Evolutionary conservation across 2,329 filamentous ascomycete genomes (phyloP).

Genomic region (Penicillium palitans): DNA sequence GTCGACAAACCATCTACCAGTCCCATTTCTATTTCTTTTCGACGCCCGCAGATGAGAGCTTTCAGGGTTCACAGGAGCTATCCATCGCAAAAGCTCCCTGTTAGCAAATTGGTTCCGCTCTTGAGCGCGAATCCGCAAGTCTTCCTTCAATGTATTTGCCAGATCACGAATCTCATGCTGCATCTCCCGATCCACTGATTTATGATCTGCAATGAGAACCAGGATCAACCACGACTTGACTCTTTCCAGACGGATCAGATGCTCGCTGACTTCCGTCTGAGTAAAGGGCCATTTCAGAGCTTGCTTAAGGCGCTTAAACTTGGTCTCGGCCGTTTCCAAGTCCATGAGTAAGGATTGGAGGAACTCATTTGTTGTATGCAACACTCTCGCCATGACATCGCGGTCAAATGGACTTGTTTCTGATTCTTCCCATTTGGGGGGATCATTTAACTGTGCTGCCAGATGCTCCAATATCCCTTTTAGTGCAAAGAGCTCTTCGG

Average conservation of each 20-base stretch:
- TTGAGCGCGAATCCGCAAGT: conserved; percentile 15
- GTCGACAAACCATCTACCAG: conserved; percentile 22
- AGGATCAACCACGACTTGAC: conserved; percentile 27
- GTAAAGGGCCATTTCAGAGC: conserved; percentile 24
- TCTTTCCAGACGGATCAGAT: conserved; percentile 19
- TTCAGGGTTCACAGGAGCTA: conserved; percentile 21
- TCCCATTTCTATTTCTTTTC: conserved; percentile 8
- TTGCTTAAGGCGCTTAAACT: conserved; percentile 20
- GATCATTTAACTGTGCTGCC: conserved; percentile 4
- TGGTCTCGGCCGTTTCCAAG: conserved; percentile 16
- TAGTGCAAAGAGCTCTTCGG: conserved; percentile 23
- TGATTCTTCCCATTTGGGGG: conserved; percentile 1
- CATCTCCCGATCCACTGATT: conserved; percentile 14
- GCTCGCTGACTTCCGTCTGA: conserved; percentile 15
- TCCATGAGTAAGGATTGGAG: conserved; percentile 14
- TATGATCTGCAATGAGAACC: conserved; percentile 23
- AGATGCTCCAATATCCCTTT: conserved; percentile 22
- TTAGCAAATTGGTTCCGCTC: conserved; percentile 17
- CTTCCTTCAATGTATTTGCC: conserved; percentile 17
- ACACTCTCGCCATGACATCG: conserved; percentile 13
- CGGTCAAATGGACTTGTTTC: conserved; percentile 12
- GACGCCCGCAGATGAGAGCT: conserved; percentile 20
- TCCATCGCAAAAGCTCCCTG: conserved; percentile 17
- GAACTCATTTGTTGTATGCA: conserved; percentile 18
- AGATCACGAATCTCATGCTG: conserved; percentile 18